Conservation (phyloP, 1,284 basidiomycete species). For the Prillingera fragicola region DNA sequence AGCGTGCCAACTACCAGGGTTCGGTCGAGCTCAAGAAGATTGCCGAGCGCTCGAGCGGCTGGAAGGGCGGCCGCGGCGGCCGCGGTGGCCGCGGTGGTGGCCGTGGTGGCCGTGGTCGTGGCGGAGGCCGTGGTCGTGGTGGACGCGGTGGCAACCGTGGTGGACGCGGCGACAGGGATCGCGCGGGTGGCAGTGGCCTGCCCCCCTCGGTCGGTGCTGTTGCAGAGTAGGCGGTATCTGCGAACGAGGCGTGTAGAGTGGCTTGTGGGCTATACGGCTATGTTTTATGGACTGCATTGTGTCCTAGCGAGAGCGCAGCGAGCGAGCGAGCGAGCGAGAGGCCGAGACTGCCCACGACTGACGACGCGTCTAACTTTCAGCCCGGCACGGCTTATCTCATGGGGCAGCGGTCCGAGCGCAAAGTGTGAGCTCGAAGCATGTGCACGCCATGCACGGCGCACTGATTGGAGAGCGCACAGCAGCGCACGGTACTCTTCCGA, state of each 20-base stretch:
- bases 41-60: conserved; percentile 54
- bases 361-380: background rate
- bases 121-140: conserved; percentile 37
- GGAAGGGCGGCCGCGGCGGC: conserved; percentile 15
- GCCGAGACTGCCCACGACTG: background rate
- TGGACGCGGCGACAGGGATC: conserved; percentile 5
- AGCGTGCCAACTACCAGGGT: conserved; percentile 58
- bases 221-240: background rate
- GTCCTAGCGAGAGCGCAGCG: background rate
- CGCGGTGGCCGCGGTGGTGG: conserved; percentile 27
- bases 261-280: background rate
- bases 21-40: conserved; percentile 56
- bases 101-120: conserved; percentile 34
- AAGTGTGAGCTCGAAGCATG: too few relatives aligned
- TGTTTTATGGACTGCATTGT: background rate
- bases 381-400: background rate
- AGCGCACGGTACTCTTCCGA: too few relatives aligned
- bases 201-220: conserved; percentile 29
- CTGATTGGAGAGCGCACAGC: too few relatives aligned
- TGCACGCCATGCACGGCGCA: too few relatives aligned
- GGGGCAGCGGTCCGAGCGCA: too few relatives aligned
- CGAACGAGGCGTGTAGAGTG: background rate
- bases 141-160: conserved; percentile 21
- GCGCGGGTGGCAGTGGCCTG: conserved; percentile 17
- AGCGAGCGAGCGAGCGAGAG: background rate